Evolutionary conservation across 2,329 filamentous ascomycete genomes (phyloP), one percentile per base, ranked within the genome.

Genomic region (Podosphaera leucotricha): DNA sequence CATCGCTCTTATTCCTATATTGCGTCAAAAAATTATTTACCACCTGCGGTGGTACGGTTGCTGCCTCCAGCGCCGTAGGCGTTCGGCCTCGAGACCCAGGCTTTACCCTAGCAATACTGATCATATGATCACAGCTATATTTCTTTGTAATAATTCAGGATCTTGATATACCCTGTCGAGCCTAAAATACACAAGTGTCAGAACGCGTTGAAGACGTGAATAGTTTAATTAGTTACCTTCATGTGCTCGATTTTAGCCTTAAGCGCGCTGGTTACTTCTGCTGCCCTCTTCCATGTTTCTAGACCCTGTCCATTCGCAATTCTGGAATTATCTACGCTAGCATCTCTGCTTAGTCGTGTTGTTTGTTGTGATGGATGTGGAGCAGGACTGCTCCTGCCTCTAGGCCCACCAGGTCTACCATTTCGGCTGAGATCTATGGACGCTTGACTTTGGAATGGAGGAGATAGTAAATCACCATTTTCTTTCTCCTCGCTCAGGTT

Each of bases 241-340:
- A 98, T 98, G 67, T 90, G 81, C 66, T 95, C 90, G 61, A 98
- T 98, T 59, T 90, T 75, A 43, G 87, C 85, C 66, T 95, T 98
- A 56, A 98, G 62, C 60, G 94, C 90, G 61, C 86, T 94, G 44
- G 90, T 98, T 46, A 98, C 90, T 65, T 98, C 90, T 2, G 90
- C 90, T 16, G 90, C 90, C 53, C 90, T 71, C 65, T 86, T 92
- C 90, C 90, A 98, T 59, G 86, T 95, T 64, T 98, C 90, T 16
- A 77, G 75, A 0, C 75, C 75, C 15, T 62, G 59, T 39, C 53
- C 61, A 52, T 50, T 59, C 47, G 50, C 47, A 20, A 41, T 46
- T 43, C 44, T 47, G 16, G 47, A 16, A 56, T 60, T 49, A 38
- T 55, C 55, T 37, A 49, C 55, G 47, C 48, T 55, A 28, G 49